Percentiles rank a stretch among this genome's conserved stretches.
These are phyloP conservation scores for Podila epigama DNA, from an alignment of 192 early-diverging fungal genomes.

Conservation along the genomic window DNA sequence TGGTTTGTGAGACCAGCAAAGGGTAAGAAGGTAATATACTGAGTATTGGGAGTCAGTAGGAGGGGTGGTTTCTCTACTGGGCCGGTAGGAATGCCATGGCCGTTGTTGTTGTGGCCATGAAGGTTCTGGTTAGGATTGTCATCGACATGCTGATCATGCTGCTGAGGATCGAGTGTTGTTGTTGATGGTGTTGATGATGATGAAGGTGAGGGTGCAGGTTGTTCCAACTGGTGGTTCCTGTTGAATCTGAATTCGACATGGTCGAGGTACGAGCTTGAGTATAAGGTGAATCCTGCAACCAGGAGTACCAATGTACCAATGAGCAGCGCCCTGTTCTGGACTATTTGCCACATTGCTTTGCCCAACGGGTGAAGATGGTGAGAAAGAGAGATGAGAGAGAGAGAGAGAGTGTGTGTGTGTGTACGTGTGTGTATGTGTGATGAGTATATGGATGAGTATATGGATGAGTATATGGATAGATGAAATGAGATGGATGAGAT, in stretches of 20 bases:
- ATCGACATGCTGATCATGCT: background rate
- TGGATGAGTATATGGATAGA: too few relatives aligned
- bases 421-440: background rate
- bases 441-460: background rate
- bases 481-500: background rate
- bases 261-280: background rate
- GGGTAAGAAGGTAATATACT: constrained; percentile 30
- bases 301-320: background rate
- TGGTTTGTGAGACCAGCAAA: constrained; percentile 48
- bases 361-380: background rate
- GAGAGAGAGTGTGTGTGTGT: background rate
- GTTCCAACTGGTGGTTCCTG: background rate
- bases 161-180: too few relatives aligned
- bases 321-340: background rate
- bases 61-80: background rate
- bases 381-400: background rate
- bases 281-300: background rate
- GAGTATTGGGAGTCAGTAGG: background rate
- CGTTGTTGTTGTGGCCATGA: too few relatives aligned
- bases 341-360: background rate
- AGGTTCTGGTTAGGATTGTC: too few relatives aligned
- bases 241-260: background rate
- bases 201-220: background rate
- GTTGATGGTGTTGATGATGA: too few relatives aligned
- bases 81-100: background rate